Evolutionary conservation across 2,329 filamentous ascomycete genomes (phyloP).

Genomic region (Ceratocystiopsis sp.): DNA sequence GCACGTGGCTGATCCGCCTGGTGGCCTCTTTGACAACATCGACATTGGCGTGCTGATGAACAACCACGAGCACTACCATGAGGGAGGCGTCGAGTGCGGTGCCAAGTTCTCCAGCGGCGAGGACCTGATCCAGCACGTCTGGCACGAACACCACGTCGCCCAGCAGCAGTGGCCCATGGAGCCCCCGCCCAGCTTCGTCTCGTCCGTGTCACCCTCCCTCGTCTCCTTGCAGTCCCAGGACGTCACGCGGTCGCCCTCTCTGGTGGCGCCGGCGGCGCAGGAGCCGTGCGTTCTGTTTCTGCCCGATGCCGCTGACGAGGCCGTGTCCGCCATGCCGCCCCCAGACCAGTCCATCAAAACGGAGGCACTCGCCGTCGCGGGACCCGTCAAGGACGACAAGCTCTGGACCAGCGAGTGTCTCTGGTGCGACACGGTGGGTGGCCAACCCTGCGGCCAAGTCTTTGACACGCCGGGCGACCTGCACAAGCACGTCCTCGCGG

Average conservation of each 20-base stretch:
- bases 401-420: constrained; percentile 8
- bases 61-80: not conserved
- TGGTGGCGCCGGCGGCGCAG: not conserved
- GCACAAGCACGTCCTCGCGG: constrained; percentile 35
- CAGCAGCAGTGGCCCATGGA: constrained; percentile 1
- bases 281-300: not conserved
- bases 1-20: constrained; percentile 1
- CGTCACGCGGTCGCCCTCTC: constrained; percentile 1
- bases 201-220: constrained; percentile 1
- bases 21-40: constrained; percentile 6
- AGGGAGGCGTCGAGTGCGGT: constrained; percentile 7
- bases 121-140: constrained; percentile 11
- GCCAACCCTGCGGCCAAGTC: constrained; percentile 12
- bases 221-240: constrained; percentile 5
- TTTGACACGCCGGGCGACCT: constrained; percentile 31
- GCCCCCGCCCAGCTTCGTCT: constrained; percentile 1
- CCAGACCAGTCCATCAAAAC: not conserved
- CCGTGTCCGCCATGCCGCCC: not conserved
- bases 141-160: constrained; percentile 6
- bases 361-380: not conserved
- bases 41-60: constrained; percentile 3
- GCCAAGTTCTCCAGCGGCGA: constrained; percentile 10
- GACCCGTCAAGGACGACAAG: not conserved
- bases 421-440: constrained; percentile 14
- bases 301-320: not conserved